Evolutionary conservation across 495 filamentous ascomycete species (phyloP), one percentile per base, ranked within the genome.

Genomic region (Daldinia childiae): DNA sequence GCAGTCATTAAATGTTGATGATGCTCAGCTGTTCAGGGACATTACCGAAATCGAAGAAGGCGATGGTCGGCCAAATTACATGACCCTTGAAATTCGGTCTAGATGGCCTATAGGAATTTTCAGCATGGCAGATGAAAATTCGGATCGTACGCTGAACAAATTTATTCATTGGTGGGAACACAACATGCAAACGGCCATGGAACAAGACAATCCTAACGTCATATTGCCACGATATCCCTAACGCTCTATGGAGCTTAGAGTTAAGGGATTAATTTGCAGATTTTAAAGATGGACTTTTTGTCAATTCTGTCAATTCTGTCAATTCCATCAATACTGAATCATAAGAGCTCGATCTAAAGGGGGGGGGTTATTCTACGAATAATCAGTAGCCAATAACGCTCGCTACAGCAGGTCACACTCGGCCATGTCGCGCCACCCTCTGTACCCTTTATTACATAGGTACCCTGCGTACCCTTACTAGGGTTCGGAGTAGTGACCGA

Each of bases 21-120:
- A 74, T 39, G 64, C 27, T 21, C 21, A 56, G 6, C 48, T 71
- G 15, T 17, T 74, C 11, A 58, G 12, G 1, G 63, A 58, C n/a
- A 38, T 58, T 27, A 50, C 38, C 54, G 63, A 70, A 24, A 34
- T 71, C 11, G 67, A 74, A 36, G 72, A 74, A 1, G n/a, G n/a
- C 26, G 59, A 74, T 51, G 59, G 43, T 19, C 54, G 34, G 6
- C 32, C 58, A 1, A 62, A 64, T 57, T 43, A 58, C 11, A 71
- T 74, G 68, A 6, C 38, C 17, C 27, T 36, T 9, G 67, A 67
- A 39, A 45, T 71, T 14, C 56, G 67, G 9, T 70, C 67, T 9
- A 29, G 30, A n/a, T 74, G 67, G 72, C 72, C 72, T 1, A 64
- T 74, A 48, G 67, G 64, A 9, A 6, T 58, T 11, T 67, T 70